phyloP scores from a whole-genome alignment of 495 filamentous ascomycete genomes.

The Trichoderma erinaceum region DNA sequence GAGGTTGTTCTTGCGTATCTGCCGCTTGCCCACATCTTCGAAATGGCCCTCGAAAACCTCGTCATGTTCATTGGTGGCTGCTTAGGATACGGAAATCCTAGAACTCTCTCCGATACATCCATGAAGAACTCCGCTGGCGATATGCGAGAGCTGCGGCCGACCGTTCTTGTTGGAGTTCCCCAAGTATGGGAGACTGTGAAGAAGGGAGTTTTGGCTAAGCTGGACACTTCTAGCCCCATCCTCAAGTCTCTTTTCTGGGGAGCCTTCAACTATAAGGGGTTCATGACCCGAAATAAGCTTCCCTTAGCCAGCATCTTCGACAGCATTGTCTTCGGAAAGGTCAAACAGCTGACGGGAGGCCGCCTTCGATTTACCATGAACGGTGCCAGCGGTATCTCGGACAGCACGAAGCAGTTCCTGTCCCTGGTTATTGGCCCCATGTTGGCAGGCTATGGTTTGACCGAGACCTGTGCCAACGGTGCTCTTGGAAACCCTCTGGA shows the following conservation, averaged over 20 bases:
- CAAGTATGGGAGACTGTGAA: constrained; percentile 73
- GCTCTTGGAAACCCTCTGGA: constrained; percentile 62
- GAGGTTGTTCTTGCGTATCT: constrained; percentile 75
- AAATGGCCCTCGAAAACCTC: constrained; percentile 71
- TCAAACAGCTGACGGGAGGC: constrained; percentile 67
- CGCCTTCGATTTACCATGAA: constrained; percentile 65
- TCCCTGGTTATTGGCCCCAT: constrained; percentile 69
- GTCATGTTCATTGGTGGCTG: constrained; percentile 65
- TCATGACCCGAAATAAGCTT: constrained; percentile 58
- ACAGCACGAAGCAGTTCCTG: constrained; percentile 69
- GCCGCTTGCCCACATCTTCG: constrained; percentile 85
- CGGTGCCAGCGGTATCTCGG: constrained; percentile 78
- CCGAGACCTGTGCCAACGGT: constrained; percentile 74
- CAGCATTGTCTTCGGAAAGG: constrained; percentile 69
- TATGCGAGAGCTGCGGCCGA: constrained; percentile 73
- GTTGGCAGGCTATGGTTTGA: constrained; percentile 81
- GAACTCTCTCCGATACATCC: constrained; percentile 65
- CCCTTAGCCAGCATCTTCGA: constrained; percentile 69
- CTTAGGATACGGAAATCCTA: constrained; percentile 80
- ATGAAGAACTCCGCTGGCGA: constrained; percentile 51
- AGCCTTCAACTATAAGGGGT: constrained; percentile 40
- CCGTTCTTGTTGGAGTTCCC: constrained; percentile 77
- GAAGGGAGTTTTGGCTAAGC: constrained; percentile 67
- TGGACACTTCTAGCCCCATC: constrained; percentile 37
- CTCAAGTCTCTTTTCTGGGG: constrained; percentile 37